Evolutionary conservation across 768 basidiomycete genomes (phyloP), one percentile per base, ranked within the genome.

Genomic region (Suillus ampliporus): DNA sequence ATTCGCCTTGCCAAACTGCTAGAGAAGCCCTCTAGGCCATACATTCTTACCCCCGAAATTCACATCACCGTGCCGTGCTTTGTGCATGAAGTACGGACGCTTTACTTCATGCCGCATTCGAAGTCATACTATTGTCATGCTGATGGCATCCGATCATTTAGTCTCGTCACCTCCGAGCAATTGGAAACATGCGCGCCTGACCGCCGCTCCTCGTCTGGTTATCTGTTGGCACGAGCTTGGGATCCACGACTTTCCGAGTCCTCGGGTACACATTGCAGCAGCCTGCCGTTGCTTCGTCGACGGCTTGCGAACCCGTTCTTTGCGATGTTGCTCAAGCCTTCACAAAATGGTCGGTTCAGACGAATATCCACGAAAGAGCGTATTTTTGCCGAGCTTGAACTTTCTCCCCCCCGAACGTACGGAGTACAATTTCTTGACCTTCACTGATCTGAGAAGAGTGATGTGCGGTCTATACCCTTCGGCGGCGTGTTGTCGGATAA

Each of bases 11-110:
- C 23, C 10, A 38, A 19, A 40, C 53, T 56, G 9, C 53, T 56
- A 5, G 53, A 56, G 23, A 40, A 56, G 5, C 53, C 53, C 26
- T 37, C 53, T 26, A 11, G 23, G 37, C 53, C 53, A 56, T 56
- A 56, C 3, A 23, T 1, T 21, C 37, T 56, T 26, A 56, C 38
- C 53, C 10, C 53, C 11, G 53, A 56, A 40, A 56, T 56, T 19
- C 53, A 26, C 17, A 56, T 56, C 23, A 56, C 53, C 26, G 53
- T 56, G 23, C 53, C 37, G 10, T 56, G 53, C 37, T 56, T 56
- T 56, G 37, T 56, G 53, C 53, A 56, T 40, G 53, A 56, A 56
- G 53, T 56, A 26, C 37, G 6, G 17, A 19, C 4, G 23, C 37
- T 56, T 21, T 40, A 23, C 37, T 56, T 56, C 37, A 38, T 15